These are phyloP conservation scores for Pyrenopolyporus hunteri DNA, from an alignment of 495 filamentous ascomycete genomes.

Conservation along the genomic window DNA sequence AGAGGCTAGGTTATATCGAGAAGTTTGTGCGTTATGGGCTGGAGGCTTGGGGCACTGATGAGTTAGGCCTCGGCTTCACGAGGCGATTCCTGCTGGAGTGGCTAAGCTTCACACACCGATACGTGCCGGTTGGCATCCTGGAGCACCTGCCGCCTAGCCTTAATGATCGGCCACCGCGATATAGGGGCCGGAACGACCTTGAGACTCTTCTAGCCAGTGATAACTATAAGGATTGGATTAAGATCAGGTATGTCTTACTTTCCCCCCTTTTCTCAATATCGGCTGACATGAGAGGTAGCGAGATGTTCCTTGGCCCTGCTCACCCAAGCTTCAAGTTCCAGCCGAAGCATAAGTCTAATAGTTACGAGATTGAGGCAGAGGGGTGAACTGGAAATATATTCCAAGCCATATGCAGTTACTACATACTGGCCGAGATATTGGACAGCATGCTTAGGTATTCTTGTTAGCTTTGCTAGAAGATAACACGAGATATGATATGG, in stretches of 20 bases:
- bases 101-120: constrained; percentile 88
- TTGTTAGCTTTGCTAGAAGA: background rate
- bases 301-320: constrained; percentile 95
- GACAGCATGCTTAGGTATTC: too few relatives aligned
- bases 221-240: constrained; percentile 97
- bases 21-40: constrained; percentile 89
- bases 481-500: background rate
- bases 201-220: constrained; percentile 88
- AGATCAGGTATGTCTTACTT: constrained; percentile 77
- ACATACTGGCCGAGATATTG: too few relatives aligned
- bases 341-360: constrained; percentile 97
- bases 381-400: constrained; percentile 44
- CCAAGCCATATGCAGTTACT: background rate
- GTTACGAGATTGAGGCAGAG: constrained; percentile 68
- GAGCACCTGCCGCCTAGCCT: constrained; percentile 85
- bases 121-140: constrained; percentile 86
- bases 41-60: constrained; percentile 93
- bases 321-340: constrained; percentile 90
- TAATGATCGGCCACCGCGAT: constrained; percentile 86
- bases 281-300: constrained; percentile 57
- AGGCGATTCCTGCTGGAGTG: constrained; percentile 92
- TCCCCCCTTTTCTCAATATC: constrained; percentile 4
- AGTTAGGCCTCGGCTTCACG: constrained; percentile 87
- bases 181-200: constrained; percentile 81
- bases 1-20: constrained; percentile 84